phyloP scores from a whole-genome alignment of 805 yeast species.

The Ogataea parapolymorpha region DNA sequence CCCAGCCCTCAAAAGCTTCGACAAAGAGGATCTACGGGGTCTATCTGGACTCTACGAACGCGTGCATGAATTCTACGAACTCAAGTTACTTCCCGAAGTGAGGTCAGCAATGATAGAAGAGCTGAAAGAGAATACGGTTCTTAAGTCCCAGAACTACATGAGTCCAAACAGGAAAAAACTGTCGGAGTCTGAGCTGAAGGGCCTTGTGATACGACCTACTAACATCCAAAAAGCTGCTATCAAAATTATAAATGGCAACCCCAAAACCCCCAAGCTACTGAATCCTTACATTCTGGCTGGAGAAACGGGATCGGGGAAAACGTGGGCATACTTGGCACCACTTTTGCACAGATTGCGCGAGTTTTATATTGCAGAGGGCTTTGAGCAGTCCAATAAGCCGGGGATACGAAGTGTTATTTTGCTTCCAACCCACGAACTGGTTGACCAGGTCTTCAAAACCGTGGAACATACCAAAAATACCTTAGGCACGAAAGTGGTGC shows the following conservation, averaged over 20 bases:
- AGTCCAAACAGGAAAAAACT: conserved; percentile 28
- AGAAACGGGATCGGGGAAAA: conserved; percentile 96
- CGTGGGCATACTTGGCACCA: conserved; percentile 86
- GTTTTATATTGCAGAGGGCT: conserved; percentile 41
- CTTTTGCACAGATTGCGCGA: conserved; percentile 65
- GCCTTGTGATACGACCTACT: conserved; percentile 53
- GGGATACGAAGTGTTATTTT: conserved; percentile 69
- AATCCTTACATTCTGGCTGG: conserved; percentile 82
- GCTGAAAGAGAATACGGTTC: conserved; percentile 44
- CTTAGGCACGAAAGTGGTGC: conserved; percentile 45
- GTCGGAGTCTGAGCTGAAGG: conserved; percentile 33
- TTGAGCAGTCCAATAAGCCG: conserved; percentile 38
- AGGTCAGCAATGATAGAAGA: conserved; percentile 57
- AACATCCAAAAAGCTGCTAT: conserved; percentile 82
- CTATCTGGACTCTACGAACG: conserved; percentile 40
- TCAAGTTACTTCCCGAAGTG: conserved; percentile 65
- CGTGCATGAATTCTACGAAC: conserved; percentile 63
- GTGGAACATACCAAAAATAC: conserved; percentile 32
- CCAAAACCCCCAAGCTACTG: conserved; percentile 34
- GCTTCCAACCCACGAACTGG: conserved; percentile 87
- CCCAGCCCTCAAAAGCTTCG: conserved; percentile 44
- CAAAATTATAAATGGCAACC: conserved; percentile 47
- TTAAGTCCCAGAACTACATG: conserved; percentile 34
- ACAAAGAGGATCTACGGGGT: conserved; percentile 31
- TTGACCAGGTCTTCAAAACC: conserved; percentile 66